Percentiles rank a stretch among this genome's conserved stretches.
phyloP scores from a whole-genome alignment of 306 rosid genomes.

The Purshia tridentata region DNA sequence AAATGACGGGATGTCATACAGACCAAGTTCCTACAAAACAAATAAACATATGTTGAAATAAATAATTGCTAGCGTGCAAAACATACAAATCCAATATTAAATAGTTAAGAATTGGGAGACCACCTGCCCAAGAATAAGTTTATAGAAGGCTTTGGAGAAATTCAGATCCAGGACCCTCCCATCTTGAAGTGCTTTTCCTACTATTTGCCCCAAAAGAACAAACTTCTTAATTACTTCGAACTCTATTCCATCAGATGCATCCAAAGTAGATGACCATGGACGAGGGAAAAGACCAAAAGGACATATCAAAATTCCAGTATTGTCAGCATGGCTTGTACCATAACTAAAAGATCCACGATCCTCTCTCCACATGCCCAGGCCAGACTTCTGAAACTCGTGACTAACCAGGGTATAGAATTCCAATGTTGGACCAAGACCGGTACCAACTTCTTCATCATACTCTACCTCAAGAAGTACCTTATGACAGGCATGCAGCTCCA shows the following conservation, averaged over 20 bases:
- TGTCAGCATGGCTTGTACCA: constrained; percentile 38
- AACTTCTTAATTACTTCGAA: constrained; percentile 71
- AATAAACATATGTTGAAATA: constrained; percentile 19
- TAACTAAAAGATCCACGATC: constrained; percentile 42
- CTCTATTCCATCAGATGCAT: constrained; percentile 43
- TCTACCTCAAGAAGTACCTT: constrained; percentile 89
- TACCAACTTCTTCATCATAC: constrained; percentile 94
- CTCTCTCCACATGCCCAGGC: constrained; percentile 89
- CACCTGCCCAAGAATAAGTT: constrained; percentile 91
- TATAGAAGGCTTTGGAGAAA: constrained; percentile 89
- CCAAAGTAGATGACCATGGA: constrained; percentile 61
- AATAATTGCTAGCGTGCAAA: constrained; percentile 17
- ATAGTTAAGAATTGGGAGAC: constrained; percentile 14
- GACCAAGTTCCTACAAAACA: constrained; percentile 58
- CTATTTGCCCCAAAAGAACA: constrained; percentile 80
- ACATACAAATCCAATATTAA: constrained; percentile 18
- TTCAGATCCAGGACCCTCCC: constrained; percentile 92
- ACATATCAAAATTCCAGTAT: constrained; percentile 38
- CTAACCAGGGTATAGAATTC: constrained; percentile 94
- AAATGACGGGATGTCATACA: constrained; percentile 77
- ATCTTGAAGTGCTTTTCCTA: constrained; percentile 91
- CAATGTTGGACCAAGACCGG: constrained; percentile 98
- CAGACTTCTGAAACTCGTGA: constrained; percentile 81
- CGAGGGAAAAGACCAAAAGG: constrained; percentile 82
- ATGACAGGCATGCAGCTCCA: constrained; percentile 67